These are phyloP conservation scores for Lepiota subincarnata DNA, from an alignment of 768 basidiomycete genomes.

Conservation along the genomic window DNA sequence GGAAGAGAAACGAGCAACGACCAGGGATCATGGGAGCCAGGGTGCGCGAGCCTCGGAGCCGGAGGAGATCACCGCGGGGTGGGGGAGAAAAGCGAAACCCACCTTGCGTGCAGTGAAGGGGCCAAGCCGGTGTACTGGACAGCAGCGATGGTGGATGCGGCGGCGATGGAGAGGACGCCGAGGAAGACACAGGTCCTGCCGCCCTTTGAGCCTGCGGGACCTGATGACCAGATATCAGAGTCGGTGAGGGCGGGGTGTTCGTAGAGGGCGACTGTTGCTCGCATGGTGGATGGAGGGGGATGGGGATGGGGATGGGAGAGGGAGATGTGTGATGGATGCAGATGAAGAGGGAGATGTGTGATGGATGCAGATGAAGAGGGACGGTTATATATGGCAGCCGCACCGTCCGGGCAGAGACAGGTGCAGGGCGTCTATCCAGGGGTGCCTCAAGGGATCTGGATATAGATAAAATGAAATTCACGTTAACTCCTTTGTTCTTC, in stretches of 20 bases:
- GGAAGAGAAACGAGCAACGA: not conserved
- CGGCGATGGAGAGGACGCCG: constrained; percentile 28
- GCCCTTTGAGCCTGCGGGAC: constrained; percentile 21
- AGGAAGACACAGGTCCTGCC: constrained; percentile 21
- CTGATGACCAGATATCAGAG: constrained; percentile 35
- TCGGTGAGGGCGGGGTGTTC: constrained; percentile 34
- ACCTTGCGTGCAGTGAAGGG: constrained; percentile 25
- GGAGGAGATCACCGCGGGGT: constrained; percentile 5
- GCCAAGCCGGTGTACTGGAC: constrained; percentile 25
- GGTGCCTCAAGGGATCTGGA: constrained; percentile 8
- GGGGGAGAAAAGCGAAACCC: constrained; percentile 13
- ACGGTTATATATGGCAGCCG: not conserved
- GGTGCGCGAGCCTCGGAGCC: not conserved
- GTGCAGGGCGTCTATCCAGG: not conserved
- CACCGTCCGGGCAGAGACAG: not conserved
- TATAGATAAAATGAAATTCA: constrained; percentile 9
- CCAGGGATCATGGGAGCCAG: not conserved
- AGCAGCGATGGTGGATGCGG: constrained; percentile 29
- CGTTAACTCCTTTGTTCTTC: not conserved
- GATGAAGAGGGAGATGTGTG: not conserved
- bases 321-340: constrained; percentile 19
- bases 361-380: not conserved
- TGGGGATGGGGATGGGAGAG: not conserved
- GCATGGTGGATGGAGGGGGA: constrained; percentile 24
- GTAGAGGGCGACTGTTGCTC: constrained; percentile 32